A percentile compares a stretch with the other conserved stretches of the same genome.
phyloP scores from a whole-genome alignment of 192 early-diverging fungal genomes.

The Mortierella alpina region DNA sequence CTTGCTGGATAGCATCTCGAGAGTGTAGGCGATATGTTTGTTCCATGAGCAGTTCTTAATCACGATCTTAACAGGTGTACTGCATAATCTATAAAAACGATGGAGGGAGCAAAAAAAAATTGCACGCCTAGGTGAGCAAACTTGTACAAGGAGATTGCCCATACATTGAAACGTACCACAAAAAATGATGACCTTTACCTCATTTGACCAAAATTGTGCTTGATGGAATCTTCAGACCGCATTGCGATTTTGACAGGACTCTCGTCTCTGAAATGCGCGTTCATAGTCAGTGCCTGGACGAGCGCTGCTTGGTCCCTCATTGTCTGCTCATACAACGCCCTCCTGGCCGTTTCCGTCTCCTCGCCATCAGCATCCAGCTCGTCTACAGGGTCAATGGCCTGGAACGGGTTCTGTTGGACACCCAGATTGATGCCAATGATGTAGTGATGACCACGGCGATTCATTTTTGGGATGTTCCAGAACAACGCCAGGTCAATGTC shows the following conservation, averaged over 20 bases:
- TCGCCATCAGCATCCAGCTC: slow-evolving; percentile 54
- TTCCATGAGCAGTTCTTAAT: slow-evolving; percentile 83
- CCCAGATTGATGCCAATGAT: slow-evolving; percentile 93
- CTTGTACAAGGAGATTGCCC: neutral
- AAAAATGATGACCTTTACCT: slow-evolving; percentile 49
- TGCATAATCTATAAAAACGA: slow-evolving; percentile 60
- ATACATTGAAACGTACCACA: neutral
- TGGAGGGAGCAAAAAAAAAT: neutral
- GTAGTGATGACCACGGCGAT: slow-evolving; percentile 84
- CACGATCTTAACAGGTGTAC: slow-evolving; percentile 64
- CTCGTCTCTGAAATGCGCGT: slow-evolving; percentile 70
- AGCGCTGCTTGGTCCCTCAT: slow-evolving; percentile 72
- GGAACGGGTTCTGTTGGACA: slow-evolving; percentile 78
- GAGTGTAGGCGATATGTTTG: slow-evolving; percentile 63
- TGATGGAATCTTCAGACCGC: slow-evolving; percentile 52
- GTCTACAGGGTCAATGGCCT: slow-evolving; percentile 53
- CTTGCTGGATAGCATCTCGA: slow-evolving; percentile 65
- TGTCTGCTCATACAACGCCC: slow-evolving; percentile 78
- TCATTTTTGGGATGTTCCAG: slow-evolving; percentile 74
- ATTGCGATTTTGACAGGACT: slow-evolving; percentile 75
- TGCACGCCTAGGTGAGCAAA: no score
- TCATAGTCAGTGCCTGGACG: slow-evolving; percentile 72
- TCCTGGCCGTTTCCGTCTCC: slow-evolving; percentile 56
- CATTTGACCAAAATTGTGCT: slow-evolving; percentile 58
- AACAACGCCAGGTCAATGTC: slow-evolving; percentile 90